A percentile compares a stretch with the other conserved stretches of the same genome.
phyloP scores from a whole-genome alignment of 768 basidiomycete species.

The Agrocybe praecox region DNA sequence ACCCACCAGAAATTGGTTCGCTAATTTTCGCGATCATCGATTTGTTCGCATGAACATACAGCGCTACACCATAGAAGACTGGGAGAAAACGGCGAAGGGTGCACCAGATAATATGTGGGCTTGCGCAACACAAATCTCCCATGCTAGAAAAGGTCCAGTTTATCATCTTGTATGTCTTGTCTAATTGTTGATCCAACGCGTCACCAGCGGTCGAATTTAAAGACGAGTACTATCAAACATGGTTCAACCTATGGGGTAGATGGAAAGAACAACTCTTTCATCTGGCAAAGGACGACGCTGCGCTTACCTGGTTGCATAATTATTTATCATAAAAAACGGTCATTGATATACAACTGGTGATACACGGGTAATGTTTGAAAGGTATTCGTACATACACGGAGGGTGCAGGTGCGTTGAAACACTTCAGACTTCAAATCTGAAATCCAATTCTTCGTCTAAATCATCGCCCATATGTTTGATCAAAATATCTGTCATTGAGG shows the following conservation, averaged over 20 bases:
- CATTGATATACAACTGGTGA: too few species aligned
- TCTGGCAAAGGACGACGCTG: too few species aligned
- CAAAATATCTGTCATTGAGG: not conserved
- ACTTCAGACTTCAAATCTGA: slow-evolving; percentile 6
- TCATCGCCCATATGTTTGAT: not conserved
- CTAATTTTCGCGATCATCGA: slow-evolving; percentile 5
- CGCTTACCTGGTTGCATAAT: too few species aligned
- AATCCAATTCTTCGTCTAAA: slow-evolving; percentile 6
- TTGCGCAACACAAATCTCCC: slow-evolving; percentile 8
- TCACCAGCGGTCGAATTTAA: not conserved
- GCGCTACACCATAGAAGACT: slow-evolving; percentile 1
- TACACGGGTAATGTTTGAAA: too few species aligned
- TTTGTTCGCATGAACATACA: slow-evolving; percentile 6
- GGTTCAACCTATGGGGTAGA: too few species aligned
- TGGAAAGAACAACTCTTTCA: too few species aligned
- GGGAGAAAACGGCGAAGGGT: slow-evolving; percentile 5
- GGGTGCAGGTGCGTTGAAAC: too few species aligned
- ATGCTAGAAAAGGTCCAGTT: not conserved
- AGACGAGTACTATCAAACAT: not conserved
- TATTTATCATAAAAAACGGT: too few species aligned
- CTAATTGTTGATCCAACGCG: not conserved
- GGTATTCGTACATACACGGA: too few species aligned
- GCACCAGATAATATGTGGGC: slow-evolving; percentile 9
- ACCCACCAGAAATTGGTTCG: not conserved
- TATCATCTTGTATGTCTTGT: not conserved